Evolutionary conservation across 2,329 filamentous ascomycete genomes (phyloP), one percentile per base, ranked within the genome.

Genomic region (Gliomastix tumulicola): DNA sequence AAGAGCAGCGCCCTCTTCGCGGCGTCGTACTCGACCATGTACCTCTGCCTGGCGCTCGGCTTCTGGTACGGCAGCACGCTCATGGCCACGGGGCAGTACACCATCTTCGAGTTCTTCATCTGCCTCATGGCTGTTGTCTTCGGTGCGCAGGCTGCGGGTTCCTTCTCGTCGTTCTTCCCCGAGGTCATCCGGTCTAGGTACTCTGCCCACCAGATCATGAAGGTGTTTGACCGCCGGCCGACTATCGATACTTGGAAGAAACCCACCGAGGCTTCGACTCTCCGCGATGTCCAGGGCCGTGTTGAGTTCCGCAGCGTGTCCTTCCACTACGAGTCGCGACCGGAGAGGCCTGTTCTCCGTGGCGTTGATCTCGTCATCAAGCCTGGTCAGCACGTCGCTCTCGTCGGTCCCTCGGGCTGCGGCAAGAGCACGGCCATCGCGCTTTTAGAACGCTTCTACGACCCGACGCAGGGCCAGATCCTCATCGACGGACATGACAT

Each of bases 391-490:
- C 88, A 84, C 15, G 95, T 90, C 3, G 92, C 92, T 2, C 68
- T 98, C 7, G 92, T 98, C 7, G 92, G 92, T 40, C 87, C 90
- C 1, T 97, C 90, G 10, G 92, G 90, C 11, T 94, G 85, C 27
- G 92, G 92, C 33, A 98, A 97, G 63, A 90, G 84, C 50, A 97
- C 92, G 0, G 89, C 97, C 43, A 84, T 97, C 21, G 89, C 89
- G 9, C 69, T 98, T 17, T 80, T 97, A 2, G 90, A 97, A 62
- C 79, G 92, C 16, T 97, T 97, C 58, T 98, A 98, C 56, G 79
- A 89, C 39, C 90, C 90, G 0, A 85, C 96, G 21, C 75, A 75
- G 21, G 92, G 92, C 16, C 63, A 74, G 16, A 79, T 97, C 1
- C 72, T 81, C 41, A 67, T 98, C 10, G 92, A 97, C 54, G 90